These are phyloP conservation scores for Fistulinella staudtii DNA, from an alignment of 1,284 basidiomycete species.

Conservation along the genomic window DNA sequence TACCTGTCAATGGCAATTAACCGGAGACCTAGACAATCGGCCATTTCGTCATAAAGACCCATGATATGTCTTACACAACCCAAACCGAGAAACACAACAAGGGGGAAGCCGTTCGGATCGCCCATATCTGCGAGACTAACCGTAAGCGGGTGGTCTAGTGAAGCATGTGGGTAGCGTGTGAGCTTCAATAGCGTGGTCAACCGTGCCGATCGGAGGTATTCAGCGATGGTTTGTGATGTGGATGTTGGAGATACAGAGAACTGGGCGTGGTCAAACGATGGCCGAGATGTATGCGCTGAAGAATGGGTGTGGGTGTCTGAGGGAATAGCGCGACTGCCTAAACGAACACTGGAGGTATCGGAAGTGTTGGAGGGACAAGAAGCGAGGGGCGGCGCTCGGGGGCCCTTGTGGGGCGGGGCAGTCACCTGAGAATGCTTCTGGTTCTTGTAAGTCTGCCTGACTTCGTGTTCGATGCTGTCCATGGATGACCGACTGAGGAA, in stretches of 20 bases:
- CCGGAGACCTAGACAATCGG: constrained; percentile 78
- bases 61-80: constrained; percentile 94
- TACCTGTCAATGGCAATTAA: constrained; percentile 93
- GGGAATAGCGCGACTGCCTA: constrained; percentile 13
- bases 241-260: constrained; percentile 44
- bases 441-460: constrained; percentile 60
- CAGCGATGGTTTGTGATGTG: constrained; percentile 68
- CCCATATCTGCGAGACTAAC: constrained; percentile 94
- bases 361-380: constrained; percentile 27
- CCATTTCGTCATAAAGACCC: constrained; percentile 95
- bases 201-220: constrained; percentile 79
- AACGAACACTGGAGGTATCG: constrained; percentile 25
- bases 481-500: constrained; percentile 71
- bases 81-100: constrained; percentile 89
- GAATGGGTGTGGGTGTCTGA: constrained; percentile 31
- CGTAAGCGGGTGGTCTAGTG: constrained; percentile 65
- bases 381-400: constrained; percentile 23
- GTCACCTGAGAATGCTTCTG: constrained; percentile 47
- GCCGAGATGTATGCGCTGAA: constrained; percentile 40
- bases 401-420: constrained; percentile 27
- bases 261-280: constrained; percentile 43
- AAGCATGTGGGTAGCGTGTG: constrained; percentile 74
- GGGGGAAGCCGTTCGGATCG: constrained; percentile 73
- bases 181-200: constrained; percentile 82
- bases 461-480: constrained; percentile 80